These are phyloP conservation scores for Penicillium expansum DNA, from an alignment of 2,329 filamentous ascomycete species.

Conservation along the genomic window DNA sequence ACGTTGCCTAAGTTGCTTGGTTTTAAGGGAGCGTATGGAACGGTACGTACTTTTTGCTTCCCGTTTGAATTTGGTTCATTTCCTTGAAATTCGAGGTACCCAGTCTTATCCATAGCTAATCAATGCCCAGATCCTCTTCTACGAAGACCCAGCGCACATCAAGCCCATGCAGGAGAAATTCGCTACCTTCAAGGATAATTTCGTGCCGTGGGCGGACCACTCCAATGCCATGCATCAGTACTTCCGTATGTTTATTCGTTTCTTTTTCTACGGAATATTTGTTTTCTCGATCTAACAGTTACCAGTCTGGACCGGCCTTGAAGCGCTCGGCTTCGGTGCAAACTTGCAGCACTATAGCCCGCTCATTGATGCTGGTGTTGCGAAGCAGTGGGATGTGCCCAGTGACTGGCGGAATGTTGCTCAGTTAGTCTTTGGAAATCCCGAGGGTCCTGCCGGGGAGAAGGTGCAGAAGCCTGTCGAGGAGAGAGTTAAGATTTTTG, in stretches of 20 bases:
- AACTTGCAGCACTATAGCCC: slow-evolving; percentile 96
- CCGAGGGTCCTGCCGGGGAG: slow-evolving; percentile 55
- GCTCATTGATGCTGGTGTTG: slow-evolving; percentile 71
- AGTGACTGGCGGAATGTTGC: slow-evolving; percentile 72
- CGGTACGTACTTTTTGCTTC: slow-evolving; percentile 30
- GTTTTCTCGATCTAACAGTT: not conserved
- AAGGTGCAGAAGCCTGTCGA: slow-evolving; percentile 66
- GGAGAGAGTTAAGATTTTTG: slow-evolving; percentile 65
- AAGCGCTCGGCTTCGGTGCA: slow-evolving; percentile 78
- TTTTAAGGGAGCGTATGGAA: slow-evolving; percentile 73
- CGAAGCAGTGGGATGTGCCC: slow-evolving; percentile 67
- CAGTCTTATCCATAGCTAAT: not conserved
- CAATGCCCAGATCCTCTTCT: slow-evolving; percentile 66
- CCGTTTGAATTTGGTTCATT: slow-evolving; percentile 42
- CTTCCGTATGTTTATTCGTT: slow-evolving; percentile 43
- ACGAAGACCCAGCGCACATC: slow-evolving; percentile 70
- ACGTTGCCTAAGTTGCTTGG: slow-evolving; percentile 49
- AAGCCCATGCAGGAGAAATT: slow-evolving; percentile 66
- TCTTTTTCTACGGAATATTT: not conserved
- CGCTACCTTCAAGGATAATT: slow-evolving; percentile 72
- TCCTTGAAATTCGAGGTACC: not conserved
- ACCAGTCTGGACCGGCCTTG: slow-evolving; percentile 72
- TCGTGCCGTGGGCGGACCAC: slow-evolving; percentile 74
- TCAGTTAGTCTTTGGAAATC: slow-evolving; percentile 77
- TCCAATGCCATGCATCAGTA: slow-evolving; percentile 80